These are phyloP conservation scores for Miscanthus lutarioriparius DNA, from an alignment of 176 grass and related monocot genomes.

Conservation along the genomic window DNA sequence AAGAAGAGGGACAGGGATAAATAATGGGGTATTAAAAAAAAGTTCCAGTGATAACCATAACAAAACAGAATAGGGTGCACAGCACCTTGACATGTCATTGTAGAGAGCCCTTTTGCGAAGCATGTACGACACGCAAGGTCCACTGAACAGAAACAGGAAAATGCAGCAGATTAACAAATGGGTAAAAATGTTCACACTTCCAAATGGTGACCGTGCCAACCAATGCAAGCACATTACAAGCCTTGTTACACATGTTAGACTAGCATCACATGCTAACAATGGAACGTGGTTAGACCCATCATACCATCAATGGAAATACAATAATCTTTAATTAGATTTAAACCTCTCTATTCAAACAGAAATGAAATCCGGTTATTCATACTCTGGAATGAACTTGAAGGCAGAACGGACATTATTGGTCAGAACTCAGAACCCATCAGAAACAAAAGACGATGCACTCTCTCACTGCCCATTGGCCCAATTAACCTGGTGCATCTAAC, in stretches of 20 bases:
- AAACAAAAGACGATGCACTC: not conserved
- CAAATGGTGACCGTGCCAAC: not conserved
- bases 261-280: not conserved
- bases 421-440: not conserved
- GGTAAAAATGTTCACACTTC: not conserved
- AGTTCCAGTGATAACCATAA: not conserved
- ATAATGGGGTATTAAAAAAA: not conserved
- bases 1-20: not conserved
- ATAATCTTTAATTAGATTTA: not conserved
- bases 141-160: conserved; percentile 56
- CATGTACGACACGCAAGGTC: conserved; percentile 95
- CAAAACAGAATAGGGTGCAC: not conserved
- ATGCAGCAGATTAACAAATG: conserved; percentile 22
- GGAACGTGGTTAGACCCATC: not conserved
- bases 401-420: not conserved
- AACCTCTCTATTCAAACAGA: not conserved
- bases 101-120: conserved; percentile 98
- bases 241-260: not conserved
- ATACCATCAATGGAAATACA: not conserved
- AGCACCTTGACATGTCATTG: conserved; percentile 97
- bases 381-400: not conserved
- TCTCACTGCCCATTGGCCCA: not conserved
- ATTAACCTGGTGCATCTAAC: not conserved
- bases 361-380: not conserved
- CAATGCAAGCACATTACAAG: conserved; percentile 17